Percentiles rank a stretch among this genome's conserved stretches.
Conservation (phyloP, 441 rosid genomes). For the Eutrema salsugineum region DNA sequence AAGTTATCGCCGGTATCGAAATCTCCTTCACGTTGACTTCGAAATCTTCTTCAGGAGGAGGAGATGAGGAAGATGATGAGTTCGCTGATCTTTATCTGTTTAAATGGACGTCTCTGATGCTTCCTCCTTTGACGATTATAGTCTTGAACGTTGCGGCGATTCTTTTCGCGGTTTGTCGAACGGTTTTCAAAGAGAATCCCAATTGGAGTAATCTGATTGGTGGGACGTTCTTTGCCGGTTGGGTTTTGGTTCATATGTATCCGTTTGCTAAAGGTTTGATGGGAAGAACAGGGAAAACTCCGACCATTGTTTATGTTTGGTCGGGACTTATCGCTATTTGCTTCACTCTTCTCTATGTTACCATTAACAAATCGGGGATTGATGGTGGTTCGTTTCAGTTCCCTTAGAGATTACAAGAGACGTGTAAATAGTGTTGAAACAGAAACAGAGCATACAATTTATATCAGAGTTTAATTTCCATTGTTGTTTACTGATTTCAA, state of each 20-base stretch:
- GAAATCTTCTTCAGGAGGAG: slow-evolving; percentile 37
- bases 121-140: slow-evolving; percentile 66
- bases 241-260: slow-evolving; percentile 71
- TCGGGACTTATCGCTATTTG: slow-evolving; percentile 61
- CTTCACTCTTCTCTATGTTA: slow-evolving; percentile 61
- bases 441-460: neutral
- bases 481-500: neutral
- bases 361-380: slow-evolving; percentile 50
- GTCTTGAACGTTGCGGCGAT: slow-evolving; percentile 63
- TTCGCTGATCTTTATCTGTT: slow-evolving; percentile 58
- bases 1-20: slow-evolving; percentile 61
- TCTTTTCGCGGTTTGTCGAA: slow-evolving; percentile 46
- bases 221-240: slow-evolving; percentile 63
- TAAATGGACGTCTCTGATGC: slow-evolving; percentile 69
- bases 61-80: slow-evolving; percentile 58
- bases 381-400: slow-evolving; percentile 53
- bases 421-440: neutral
- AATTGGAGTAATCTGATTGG: slow-evolving; percentile 60
- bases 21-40: slow-evolving; percentile 66
- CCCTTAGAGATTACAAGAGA: slow-evolving; percentile 20
- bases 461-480: neutral
- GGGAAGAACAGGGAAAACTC: slow-evolving; percentile 66
- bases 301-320: slow-evolving; percentile 63
- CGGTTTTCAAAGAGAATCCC: slow-evolving; percentile 44
- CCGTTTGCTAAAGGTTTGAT: slow-evolving; percentile 76